A percentile compares a stretch with the other conserved stretches of the same genome.
These are phyloP conservation scores for Alternaria atra DNA, from an alignment of 2,329 filamentous ascomycete species.

Conservation along the genomic window DNA sequence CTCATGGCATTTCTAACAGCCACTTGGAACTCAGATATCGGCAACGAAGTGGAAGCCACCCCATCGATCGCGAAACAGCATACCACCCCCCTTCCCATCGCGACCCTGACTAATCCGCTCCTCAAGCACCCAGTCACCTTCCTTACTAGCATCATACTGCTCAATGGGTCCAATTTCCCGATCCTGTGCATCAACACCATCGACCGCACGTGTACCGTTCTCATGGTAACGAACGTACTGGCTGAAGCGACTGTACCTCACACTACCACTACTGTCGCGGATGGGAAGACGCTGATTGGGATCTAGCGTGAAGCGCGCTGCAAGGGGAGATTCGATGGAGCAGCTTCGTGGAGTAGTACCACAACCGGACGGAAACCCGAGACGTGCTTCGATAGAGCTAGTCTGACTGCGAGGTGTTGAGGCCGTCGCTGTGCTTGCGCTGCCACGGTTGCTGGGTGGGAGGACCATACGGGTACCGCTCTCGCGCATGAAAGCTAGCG, in stretches of 20 bases:
- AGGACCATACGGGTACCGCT: constrained; percentile 25
- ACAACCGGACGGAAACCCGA: constrained; percentile 20
- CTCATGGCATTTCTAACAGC: neutral
- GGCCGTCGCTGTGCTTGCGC: constrained; percentile 18
- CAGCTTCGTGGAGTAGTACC: constrained; percentile 12
- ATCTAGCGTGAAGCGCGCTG: constrained; percentile 16
- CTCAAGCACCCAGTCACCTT: constrained; percentile 31
- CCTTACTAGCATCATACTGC: constrained; percentile 14
- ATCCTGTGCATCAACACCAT: constrained; percentile 20
- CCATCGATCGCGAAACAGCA: constrained; percentile 27
- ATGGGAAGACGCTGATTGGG: constrained; percentile 17
- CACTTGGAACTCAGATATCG: constrained; percentile 16
- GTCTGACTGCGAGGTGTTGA: constrained; percentile 12
- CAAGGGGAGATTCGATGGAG: constrained; percentile 22
- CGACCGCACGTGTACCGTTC: constrained; percentile 7
- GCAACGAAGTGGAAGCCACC: constrained; percentile 27
- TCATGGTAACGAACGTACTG: constrained; percentile 15
- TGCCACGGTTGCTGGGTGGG: constrained; percentile 7
- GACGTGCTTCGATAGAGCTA: constrained; percentile 21
- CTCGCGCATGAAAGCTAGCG: constrained; percentile 25
- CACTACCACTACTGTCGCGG: constrained; percentile 20
- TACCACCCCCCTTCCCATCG: constrained; percentile 21
- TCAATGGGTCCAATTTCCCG: constrained; percentile 27
- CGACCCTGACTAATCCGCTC: constrained; percentile 20
- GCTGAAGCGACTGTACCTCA: constrained; percentile 23